These are phyloP conservation scores for Paramecium octaurelia DNA, from an alignment of 73 alveolate genomes.

Conservation along the genomic window DNA sequence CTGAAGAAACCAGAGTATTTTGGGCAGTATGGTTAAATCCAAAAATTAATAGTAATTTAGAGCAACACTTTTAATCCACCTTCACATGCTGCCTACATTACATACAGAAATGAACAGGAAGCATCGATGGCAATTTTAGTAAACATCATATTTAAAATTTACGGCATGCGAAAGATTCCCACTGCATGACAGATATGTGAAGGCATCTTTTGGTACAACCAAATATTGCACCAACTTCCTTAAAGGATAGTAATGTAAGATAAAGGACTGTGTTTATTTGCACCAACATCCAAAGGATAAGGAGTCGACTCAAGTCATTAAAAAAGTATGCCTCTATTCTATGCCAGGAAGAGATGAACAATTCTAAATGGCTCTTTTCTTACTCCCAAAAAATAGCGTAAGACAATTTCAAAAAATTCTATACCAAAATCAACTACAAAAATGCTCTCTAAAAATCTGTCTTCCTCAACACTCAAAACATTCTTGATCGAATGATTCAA, in stretches of 20 bases:
- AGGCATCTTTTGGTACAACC: conserved; percentile 87
- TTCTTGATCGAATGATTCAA: conserved; percentile 35
- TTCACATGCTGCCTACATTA: conserved; percentile 81
- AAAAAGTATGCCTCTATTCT: neutral
- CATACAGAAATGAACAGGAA: conserved; percentile 72
- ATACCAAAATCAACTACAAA: conserved; percentile 35
- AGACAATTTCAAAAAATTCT: conserved; percentile 47
- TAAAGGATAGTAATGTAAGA: conserved; percentile 74
- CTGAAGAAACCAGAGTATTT: conserved; percentile 74
- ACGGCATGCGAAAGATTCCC: conserved; percentile 67
- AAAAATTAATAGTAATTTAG: conserved; percentile 77
- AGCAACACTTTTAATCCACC: conserved; percentile 77
- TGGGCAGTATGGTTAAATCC: conserved; percentile 78
- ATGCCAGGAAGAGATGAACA: conserved; percentile 56
- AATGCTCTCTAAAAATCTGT: conserved; percentile 53
- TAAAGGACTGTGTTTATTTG: conserved; percentile 78
- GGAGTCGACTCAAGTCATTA: conserved; percentile 59
- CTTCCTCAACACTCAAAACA: conserved; percentile 41
- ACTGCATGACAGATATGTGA: conserved; percentile 65
- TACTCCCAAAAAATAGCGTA: conserved; percentile 50
- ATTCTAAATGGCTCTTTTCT: conserved; percentile 48
- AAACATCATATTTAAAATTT: neutral
- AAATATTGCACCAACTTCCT: conserved; percentile 81
- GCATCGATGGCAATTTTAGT: conserved; percentile 82
- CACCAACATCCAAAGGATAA: conserved; percentile 75